These are phyloP conservation scores for Blumeriella jaapii DNA, from an alignment of 2,329 filamentous ascomycete genomes.

Conservation along the genomic window DNA sequence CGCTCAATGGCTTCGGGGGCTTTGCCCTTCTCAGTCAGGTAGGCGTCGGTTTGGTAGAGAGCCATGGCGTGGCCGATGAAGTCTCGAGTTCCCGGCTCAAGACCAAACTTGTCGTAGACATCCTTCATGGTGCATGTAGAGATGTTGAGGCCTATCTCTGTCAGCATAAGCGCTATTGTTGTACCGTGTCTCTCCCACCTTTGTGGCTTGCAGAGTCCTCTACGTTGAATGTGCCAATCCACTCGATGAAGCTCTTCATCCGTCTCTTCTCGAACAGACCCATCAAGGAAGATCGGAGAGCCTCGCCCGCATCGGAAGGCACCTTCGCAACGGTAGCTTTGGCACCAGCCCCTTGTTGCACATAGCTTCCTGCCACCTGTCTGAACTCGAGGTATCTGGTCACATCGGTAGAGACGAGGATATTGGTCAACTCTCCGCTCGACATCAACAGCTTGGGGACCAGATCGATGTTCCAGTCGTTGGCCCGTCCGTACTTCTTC, in stretches of 20 bases:
- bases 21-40: constrained; percentile 60
- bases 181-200: constrained; percentile 42
- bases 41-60: constrained; percentile 81
- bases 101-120: constrained; percentile 96
- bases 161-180: constrained; percentile 17
- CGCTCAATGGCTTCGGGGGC: constrained; percentile 82
- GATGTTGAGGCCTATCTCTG: constrained; percentile 60
- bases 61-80: constrained; percentile 99
- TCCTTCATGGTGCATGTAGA: constrained; percentile 82
- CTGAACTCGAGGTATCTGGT: constrained; percentile 85
- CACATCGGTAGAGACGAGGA: constrained; percentile 90
- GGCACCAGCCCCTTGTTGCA: constrained; percentile 72
- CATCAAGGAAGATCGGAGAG: constrained; percentile 87
- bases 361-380: constrained; percentile 90
- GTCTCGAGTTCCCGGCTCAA: constrained; percentile 80
- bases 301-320: constrained; percentile 82
- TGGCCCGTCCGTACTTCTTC: constrained; percentile 92
- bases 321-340: constrained; percentile 96
- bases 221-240: constrained; percentile 76
- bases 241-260: constrained; percentile 94
- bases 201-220: constrained; percentile 81
- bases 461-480: constrained; percentile 99
- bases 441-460: constrained; percentile 98
- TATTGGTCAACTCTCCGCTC: constrained; percentile 95
- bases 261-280: constrained; percentile 95